Base-by-base conservation (phyloP, 1,139 yeast genomes). In the Kurtzmaniella natalensis region DNA sequence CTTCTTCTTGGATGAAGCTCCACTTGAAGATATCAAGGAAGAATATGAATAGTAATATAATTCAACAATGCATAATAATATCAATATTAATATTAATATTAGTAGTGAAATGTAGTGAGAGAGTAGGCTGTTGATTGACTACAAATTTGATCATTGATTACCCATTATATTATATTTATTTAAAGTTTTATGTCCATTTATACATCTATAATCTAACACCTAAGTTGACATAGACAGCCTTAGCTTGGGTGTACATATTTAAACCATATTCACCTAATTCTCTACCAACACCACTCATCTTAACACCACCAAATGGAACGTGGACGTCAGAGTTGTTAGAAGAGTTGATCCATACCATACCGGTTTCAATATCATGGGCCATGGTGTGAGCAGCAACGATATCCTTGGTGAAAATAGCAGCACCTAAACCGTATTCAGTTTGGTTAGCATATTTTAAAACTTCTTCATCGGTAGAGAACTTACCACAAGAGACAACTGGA, bases 221-320 rank as follows among this genome's bases (percentile, higher is more conserved):
- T 45, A 72, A 54, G 57, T 81, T 82, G 39, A 84, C 76, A 48
- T 81, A 89, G 35, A 85, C 75, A 16, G 94, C 82, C 66, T 87
- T 87, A 39, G 81, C 78, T 54, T 82, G 86, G 24, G 94, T 78
- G 63, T 86, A 87, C 44, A 78, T 72, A 37, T 72, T 68, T 39
- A 87, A 69, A 40, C 95, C 96, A 50, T 81, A 79, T 53, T 81
- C 82, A 38, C 95, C 95, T 47, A 87, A 70, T 62, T 87, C 96
- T 56, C 94, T 76, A 37, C 95, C 95, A 43, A 84, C 72, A 46
- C 96, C 96, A 50, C 86, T 76, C 78, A 77, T 70, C 66, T 87
- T 87, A 28, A 67, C 72, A 35, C 75, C 75, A 23, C 96, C 95
- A 54, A 87, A 87, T 41, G 96, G 96, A 44, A 84, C 70, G 46